Evolutionary conservation across 1,139 yeast genomes (phyloP).

Genomic region (Lodderomyces parapsilosis): DNA sequence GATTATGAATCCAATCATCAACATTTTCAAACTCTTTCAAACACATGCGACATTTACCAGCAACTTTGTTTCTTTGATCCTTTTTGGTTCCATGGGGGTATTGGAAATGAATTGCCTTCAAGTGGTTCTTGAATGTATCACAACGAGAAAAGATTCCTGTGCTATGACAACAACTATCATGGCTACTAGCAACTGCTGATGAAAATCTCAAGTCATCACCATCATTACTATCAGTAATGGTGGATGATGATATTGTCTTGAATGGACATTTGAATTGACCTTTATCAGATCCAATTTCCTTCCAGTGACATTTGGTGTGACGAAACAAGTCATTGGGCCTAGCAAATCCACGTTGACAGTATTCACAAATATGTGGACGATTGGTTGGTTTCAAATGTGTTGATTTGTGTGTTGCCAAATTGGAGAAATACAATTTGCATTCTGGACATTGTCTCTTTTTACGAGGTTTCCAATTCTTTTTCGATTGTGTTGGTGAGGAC

Average conservation of each 20-base stretch:
- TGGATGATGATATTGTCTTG: conserved; percentile 21
- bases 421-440: conserved; percentile 72
- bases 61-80: conserved; percentile 63
- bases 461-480: conserved; percentile 47
- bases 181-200: conserved; percentile 5
- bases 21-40: conserved; percentile 62
- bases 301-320: conserved; percentile 83
- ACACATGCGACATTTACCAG: conserved; percentile 79
- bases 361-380: conserved; percentile 75
- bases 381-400: conserved; percentile 74
- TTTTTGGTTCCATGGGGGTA: conserved; percentile 88
- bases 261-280: conserved; percentile 51
- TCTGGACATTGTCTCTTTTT: conserved; percentile 84
- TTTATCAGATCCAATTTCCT: conserved; percentile 54
- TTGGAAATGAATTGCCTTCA: conserved; percentile 85
- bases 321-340: conserved; percentile 83
- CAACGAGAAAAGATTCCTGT: conserved; percentile 85
- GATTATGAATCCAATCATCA: conserved; percentile 75
- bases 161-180: conserved; percentile 63
- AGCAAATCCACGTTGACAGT: conserved; percentile 83
- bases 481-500: conserved; percentile 7
- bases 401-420: conserved; percentile 81
- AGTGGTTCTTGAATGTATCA: conserved; percentile 88
- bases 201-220: neutral
- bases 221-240: neutral